Evolutionary conservation across 129 eudicot species (phyloP), one percentile per base, ranked within the genome.

Genomic region (Saussurea involucrata): DNA sequence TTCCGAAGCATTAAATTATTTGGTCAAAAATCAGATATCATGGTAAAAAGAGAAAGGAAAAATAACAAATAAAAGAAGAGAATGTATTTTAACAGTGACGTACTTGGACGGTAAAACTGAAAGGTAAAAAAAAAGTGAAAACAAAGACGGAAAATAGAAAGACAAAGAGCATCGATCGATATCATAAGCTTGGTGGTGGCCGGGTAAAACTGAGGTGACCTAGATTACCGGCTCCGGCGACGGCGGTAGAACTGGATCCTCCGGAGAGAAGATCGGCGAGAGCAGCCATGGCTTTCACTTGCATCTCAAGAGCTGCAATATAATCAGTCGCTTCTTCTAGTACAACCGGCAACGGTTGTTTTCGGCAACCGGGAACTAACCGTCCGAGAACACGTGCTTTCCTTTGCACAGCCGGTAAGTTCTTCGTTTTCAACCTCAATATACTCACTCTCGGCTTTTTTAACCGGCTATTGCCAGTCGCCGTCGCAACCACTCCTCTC

Each of bases 221-320:
- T 76, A 76, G n/a, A 21, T 29, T 21, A 68, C 76, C 80, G 65
- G 67, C 60, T 12, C 72, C 72, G 32, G 90, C 28, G 83, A 64
- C 81, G 27, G 90, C 74, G 21, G 53, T 83, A 11, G 90, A 80
- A 36, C 86, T 77, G 18, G 90, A 81, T 20, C 86, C 80, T 6
- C 84, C 72, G 6, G 92, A 75, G 24, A 92, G 83, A 29, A 88
- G 83, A 70, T 90, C 83, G 25, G 91, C 86, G 28, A 92, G 85
- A 28, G 87, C 83, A 71, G 87, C 85, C 96, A 92, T 83, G 66
- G 92, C 98, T 88, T 87, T 83, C 11, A 92, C 86, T 83, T 92
- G 98, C 98, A 92, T 92, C 89, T 92, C 92, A 69, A 92, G 90
- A 15, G 98, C 98, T 6, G 96, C 88, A 22, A 92, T 93, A 49